Conservation (phyloP, 2,329 filamentous ascomycete genomes). For the Diaporthe amygdali region DNA sequence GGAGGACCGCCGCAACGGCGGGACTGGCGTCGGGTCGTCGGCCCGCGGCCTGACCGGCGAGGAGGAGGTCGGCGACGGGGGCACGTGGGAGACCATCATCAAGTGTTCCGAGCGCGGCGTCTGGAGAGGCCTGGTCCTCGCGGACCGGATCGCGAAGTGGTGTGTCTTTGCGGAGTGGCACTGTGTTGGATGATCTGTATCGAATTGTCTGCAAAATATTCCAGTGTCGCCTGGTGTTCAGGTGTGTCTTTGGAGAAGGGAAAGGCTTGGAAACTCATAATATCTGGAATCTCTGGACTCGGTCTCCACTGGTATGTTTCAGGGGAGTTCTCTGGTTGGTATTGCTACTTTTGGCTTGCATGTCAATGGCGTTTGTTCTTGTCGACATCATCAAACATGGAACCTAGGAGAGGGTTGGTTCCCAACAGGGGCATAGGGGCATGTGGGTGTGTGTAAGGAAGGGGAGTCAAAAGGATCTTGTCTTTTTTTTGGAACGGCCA, state of each 20-base stretch:
- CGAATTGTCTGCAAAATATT: background rate
- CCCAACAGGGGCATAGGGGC: background rate
- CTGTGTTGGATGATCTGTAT: conserved; percentile 45
- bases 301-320: background rate
- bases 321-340: background rate
- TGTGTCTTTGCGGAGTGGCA: conserved; percentile 93
- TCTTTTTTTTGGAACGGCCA: background rate
- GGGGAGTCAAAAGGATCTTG: background rate
- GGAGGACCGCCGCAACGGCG: conserved; percentile 67
- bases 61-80: conserved; percentile 71
- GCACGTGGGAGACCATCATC: conserved; percentile 88
- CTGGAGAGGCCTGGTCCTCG: conserved; percentile 82
- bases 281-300: conserved; percentile 14
- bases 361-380: conserved; percentile 12
- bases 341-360: conserved; percentile 6
- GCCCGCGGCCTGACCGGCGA: conserved; percentile 35
- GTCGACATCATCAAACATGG: conserved; percentile 2
- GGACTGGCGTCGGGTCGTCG: conserved; percentile 47
- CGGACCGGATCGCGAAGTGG: conserved; percentile 84
- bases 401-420: background rate
- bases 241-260: no score
- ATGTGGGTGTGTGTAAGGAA: background rate
- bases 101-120: conserved; percentile 84
- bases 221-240: background rate
- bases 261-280: conserved; percentile 3